Evolutionary conservation across 768 basidiomycete genomes (phyloP), one percentile per base, ranked within the genome.

Genomic region (Leccinum barrowsii): DNA sequence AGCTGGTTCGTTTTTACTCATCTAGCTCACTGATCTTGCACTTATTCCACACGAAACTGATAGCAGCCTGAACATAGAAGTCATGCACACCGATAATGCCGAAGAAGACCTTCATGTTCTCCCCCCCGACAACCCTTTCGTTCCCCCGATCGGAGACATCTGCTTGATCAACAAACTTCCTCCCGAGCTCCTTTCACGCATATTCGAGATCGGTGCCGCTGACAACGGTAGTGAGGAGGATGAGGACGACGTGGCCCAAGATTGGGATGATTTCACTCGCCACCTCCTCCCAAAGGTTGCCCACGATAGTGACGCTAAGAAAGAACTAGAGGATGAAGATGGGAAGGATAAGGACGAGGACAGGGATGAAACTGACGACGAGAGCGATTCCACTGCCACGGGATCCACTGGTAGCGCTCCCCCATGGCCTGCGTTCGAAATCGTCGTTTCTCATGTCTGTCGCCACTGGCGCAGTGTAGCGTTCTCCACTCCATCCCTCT

Each of bases 381-480:
- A 59, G 3, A 52, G 44, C 2, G 57, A 32, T 40, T 55, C 65
- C 7, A 57, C 54, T 32, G 32, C 12, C 37, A 54, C 50, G 1
- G 52, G n/a, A 26, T 58, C 58, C 32, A 59, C 58, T 19, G 58
- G 51, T 35, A 10, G n/a, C 3, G 4, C 7, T 49, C 19, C 48
- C 22, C 11, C 50, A n/a, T 47, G 37, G 48, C 71, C 70, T 34
- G 57, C 75, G 2, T 85, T 85, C 66, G 78, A 80, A 61, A 72
- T 85, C 28, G 73, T 84, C 62, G 83, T 80, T 13, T 85, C 85
- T 17, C 85, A 85, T 63, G 80, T 86, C 10, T 87, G 85, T 68
- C 72, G 64, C 24, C 82, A 78, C 57, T 87, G 86, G 86, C 82
- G 85, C 50, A 72, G 71, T 35, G 62, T 78, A 2, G 80, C 84